A percentile compares a stretch with the other conserved stretches of the same genome.
Evolutionary conservation across 495 filamentous ascomycete species (phyloP).

Genomic region (Aspergillus funiculosus): DNA sequence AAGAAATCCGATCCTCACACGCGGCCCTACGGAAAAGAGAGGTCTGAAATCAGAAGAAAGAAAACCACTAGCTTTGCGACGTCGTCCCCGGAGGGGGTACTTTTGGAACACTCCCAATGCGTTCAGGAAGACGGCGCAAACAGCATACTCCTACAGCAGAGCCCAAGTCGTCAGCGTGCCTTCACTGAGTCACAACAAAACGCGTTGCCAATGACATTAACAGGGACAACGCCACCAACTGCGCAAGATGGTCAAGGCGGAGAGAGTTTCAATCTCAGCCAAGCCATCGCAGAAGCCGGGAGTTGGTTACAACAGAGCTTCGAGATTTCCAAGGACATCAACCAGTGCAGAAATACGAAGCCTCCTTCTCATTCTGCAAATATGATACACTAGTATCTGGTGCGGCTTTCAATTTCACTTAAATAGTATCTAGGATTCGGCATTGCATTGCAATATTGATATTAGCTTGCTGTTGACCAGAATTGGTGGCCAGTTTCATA

Average conservation of each 20-base stretch:
- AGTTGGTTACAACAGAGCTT: slow-evolving; percentile 44
- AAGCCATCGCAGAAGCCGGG: slow-evolving; percentile 42
- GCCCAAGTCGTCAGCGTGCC: not conserved
- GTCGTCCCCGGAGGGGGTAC: slow-evolving; percentile 7
- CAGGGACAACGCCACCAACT: slow-evolving; percentile 31
- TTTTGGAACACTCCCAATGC: not conserved
- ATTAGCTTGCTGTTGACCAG: not conserved
- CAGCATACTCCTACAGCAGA: not conserved
- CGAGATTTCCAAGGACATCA: slow-evolving; percentile 31
- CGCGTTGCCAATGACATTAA: slow-evolving; percentile 29
- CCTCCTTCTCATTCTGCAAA: slow-evolving; percentile 3
- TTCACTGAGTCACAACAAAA: slow-evolving; percentile 13
- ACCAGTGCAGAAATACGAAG: slow-evolving; percentile 13
- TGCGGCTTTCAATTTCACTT: too few relatives aligned
- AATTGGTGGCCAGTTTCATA: too few relatives aligned
- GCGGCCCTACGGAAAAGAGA: slow-evolving; percentile 10
- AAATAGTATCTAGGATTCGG: too few relatives aligned
- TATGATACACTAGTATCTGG: not conserved
- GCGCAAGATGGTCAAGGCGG: slow-evolving; percentile 36
- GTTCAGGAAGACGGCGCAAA: slow-evolving; percentile 2
- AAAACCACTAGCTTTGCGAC: slow-evolving; percentile 14
- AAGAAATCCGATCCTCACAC: slow-evolving; percentile 26
- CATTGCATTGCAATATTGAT: not conserved
- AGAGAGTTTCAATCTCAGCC: slow-evolving; percentile 37
- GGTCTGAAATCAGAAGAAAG: slow-evolving; percentile 12